Evolutionary conservation across 2,329 filamentous ascomycete genomes (phyloP).

Genomic region (Colletotrichum sp.): DNA sequence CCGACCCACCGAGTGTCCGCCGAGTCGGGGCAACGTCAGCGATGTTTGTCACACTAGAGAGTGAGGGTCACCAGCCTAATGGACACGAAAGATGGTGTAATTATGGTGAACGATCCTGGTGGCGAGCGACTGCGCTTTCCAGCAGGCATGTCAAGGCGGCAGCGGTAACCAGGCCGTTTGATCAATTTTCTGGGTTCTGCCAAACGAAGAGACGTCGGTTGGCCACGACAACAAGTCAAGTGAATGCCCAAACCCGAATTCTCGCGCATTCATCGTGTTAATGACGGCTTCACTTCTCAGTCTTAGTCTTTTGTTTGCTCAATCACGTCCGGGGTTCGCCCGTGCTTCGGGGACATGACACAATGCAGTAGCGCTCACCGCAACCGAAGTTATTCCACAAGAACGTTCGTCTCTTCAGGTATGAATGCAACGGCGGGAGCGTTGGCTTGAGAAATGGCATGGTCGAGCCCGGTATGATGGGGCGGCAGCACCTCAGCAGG

Average conservation of each 20-base stretch:
- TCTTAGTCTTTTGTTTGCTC: not conserved
- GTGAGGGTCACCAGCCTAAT: not conserved
- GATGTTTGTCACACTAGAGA: not conserved
- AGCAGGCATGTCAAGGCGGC: not conserved
- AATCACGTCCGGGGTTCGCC: not conserved
- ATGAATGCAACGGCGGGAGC: not conserved
- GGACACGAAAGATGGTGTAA: not conserved
- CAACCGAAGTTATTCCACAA: not conserved
- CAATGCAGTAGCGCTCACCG: not conserved
- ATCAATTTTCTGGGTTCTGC: not conserved
- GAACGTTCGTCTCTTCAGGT: not conserved
- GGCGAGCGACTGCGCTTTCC: not conserved
- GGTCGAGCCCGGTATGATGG: not conserved
- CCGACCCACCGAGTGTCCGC: not conserved
- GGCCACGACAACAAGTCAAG: not conserved
- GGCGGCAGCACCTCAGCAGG: not conserved
- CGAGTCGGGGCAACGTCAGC: not conserved
- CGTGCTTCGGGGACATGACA: not conserved
- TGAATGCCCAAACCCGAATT: not conserved
- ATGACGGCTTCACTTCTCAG: not conserved
- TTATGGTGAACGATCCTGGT: not conserved
- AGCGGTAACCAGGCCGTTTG: not conserved
- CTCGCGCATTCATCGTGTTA: not conserved
- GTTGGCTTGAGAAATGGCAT: not conserved
- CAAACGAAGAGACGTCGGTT: not conserved